Percentiles rank a stretch among this genome's conserved stretches.
These are phyloP conservation scores for Coniochaeta hoffmannii DNA, from an alignment of 2,329 filamentous ascomycete genomes.

Conservation along the genomic window DNA sequence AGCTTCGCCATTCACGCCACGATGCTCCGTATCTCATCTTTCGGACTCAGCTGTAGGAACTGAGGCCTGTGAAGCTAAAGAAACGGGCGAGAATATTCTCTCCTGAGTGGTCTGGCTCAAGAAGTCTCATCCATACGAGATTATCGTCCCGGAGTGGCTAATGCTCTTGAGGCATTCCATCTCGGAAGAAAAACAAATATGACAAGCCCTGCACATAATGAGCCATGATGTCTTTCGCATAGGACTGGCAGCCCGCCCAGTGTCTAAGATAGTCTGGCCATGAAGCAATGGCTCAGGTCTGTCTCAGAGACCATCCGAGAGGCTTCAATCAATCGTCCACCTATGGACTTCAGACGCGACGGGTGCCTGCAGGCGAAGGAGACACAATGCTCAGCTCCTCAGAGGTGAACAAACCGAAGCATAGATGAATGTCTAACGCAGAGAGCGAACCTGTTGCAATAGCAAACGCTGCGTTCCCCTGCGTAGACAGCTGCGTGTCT, in stretches of 20 bases:
- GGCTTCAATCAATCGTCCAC: not conserved
- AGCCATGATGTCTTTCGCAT: not conserved
- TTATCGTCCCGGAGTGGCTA: not conserved
- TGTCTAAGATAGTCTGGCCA: not conserved
- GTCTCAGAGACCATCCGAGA: not conserved
- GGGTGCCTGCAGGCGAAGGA: not conserved
- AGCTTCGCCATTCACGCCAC: not conserved
- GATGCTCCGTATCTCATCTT: not conserved
- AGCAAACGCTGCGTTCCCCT: not conserved
- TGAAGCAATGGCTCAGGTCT: not conserved
- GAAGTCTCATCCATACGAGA: not conserved
- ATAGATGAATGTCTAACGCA: not conserved
- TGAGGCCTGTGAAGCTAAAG: not conserved
- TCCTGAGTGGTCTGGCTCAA: not conserved
- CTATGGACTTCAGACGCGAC: not conserved
- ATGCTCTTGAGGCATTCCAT: not conserved
- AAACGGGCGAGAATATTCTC: not conserved
- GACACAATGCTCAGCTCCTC: not conserved
- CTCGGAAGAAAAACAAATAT: not conserved
- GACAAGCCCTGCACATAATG: not conserved
- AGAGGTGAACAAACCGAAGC: not conserved
- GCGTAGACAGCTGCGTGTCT: not conserved
- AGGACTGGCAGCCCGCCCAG: no score
- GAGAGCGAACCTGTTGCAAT: not conserved
- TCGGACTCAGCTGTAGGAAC: not conserved